Base-by-base conservation (phyloP, 164 flowering plant genomes). In the Magnolia officinalis region DNA sequence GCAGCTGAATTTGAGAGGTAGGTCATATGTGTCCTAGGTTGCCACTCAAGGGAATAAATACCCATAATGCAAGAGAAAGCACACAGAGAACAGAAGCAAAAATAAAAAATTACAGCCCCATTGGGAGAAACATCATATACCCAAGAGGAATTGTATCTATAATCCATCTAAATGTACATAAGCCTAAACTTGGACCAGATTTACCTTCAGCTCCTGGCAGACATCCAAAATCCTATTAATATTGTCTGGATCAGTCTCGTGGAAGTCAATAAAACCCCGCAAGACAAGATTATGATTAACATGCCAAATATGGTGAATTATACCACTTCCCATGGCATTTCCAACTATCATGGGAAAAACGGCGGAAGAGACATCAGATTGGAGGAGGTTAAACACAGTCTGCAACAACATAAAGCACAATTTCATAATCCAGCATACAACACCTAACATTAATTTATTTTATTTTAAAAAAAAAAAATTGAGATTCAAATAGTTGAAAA, bases 341-440 rank as follows among this genome's bases (percentile, higher is more conserved):
- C 81, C 86, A 58, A 89, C 58, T 31, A 93, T 51, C 81, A 80
- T 67, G 9, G 97, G 99, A 49, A 96, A 87, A 70, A 90, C 87
- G 31, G 79, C 63, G 11, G 88, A 87, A 19, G 85, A 81, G 23
- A 96, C 89, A 81, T 96, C 98, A 77, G 82, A 75, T 77, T 90
- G 99, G 74, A 96, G 82, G 72, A 93, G 92, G 81, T 90, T 92
- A 81, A 86, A 96, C 18, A 91, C 79, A 73, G 99, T 90, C 99
- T 96, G 90, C 87, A 87, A 74, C 49, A 51, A 13, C 11, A 55
- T 11, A 55, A 55, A 55, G 18, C 18, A 65, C 11, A 65, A 65
- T 65, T 24, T 23, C 21, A 11, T 65, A 24, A 65, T 65, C 10
- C 68, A 65, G 24, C 13, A 65, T n/a, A 23, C 21, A 23, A 65